phyloP scores from a whole-genome alignment of 2,329 filamentous ascomycete species.

The Camillea tinctor region DNA sequence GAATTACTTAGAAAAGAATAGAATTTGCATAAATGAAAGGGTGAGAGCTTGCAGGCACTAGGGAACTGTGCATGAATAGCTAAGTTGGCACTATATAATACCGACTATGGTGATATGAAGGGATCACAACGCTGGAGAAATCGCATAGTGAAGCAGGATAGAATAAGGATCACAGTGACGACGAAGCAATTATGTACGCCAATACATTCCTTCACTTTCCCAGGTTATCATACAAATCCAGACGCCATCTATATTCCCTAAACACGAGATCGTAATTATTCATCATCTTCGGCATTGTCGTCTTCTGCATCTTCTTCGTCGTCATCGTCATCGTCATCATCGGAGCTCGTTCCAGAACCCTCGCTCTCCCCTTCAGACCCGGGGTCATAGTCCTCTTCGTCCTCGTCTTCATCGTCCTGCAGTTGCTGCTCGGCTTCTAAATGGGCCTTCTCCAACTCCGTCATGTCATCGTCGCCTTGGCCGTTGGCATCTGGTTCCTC shows the following conservation, averaged over 20 bases:
- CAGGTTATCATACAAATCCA: not conserved
- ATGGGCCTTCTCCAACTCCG: conserved; percentile 50
- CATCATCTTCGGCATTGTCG: conserved; percentile 39
- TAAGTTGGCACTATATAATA: not conserved
- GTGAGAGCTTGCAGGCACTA: not conserved
- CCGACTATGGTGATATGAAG: not conserved
- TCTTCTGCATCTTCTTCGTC: conserved; percentile 44
- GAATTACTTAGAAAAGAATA: no score
- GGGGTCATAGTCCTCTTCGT: conserved; percentile 67
- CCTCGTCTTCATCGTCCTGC: conserved; percentile 61
- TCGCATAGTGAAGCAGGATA: not conserved
- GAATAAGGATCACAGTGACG: not conserved
- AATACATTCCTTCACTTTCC: not conserved
- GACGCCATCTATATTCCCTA: not conserved
- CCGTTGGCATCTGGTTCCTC: conserved; percentile 41
- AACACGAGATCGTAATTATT: conserved; percentile 18
- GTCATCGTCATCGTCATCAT: conserved; percentile 54
- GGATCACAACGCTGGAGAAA: not conserved
- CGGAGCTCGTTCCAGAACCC: conserved; percentile 50
- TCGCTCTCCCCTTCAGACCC: conserved; percentile 60
- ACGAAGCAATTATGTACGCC: not conserved
- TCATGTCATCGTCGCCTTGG: conserved; percentile 46
- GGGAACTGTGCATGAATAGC: not conserved
- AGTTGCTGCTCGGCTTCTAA: conserved; percentile 51
- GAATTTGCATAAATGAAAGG: no score